Evolutionary conservation across 768 basidiomycete genomes (phyloP).

Genomic region (Boletellus emodensis): DNA sequence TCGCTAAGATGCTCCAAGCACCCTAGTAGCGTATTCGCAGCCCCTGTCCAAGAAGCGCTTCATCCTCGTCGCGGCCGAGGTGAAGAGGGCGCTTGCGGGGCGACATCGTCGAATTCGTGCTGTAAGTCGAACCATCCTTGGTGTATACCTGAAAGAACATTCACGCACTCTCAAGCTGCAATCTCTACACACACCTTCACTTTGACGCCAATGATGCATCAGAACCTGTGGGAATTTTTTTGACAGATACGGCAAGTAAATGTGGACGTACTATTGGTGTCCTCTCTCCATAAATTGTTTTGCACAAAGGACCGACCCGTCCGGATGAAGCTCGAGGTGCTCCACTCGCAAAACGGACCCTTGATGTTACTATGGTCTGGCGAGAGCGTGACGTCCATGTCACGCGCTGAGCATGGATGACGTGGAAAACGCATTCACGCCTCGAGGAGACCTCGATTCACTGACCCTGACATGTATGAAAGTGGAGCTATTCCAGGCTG

Average conservation of each 20-base stretch:
- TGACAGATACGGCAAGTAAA: too few relatives aligned
- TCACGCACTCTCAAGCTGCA: conserved; percentile 38
- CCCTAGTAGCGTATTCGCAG: too few relatives aligned
- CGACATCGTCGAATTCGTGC: conserved; percentile 2
- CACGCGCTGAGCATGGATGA: conserved; percentile 59
- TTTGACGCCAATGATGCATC: conserved; percentile 38
- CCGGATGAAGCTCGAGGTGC: conserved; percentile 20
- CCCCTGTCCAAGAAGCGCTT: too few relatives aligned
- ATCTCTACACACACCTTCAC: conserved; percentile 57
- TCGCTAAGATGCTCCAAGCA: too few relatives aligned
- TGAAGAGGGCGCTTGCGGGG: too few relatives aligned
- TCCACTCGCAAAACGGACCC: conserved; percentile 47
- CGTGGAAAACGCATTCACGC: conserved; percentile 65
- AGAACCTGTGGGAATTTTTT: too few relatives aligned
- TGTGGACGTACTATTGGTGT: conserved; percentile 9
- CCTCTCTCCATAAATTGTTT: conserved; percentile 35
- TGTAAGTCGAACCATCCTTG: conserved; percentile 22
- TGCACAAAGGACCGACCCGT: conserved; percentile 33
- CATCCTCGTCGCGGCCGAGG: too few relatives aligned
- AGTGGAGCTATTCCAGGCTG: conserved; percentile 56
- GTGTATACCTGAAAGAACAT: conserved; percentile 52
- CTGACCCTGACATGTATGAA: conserved; percentile 56
- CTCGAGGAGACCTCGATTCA: conserved; percentile 62
- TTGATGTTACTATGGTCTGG: conserved; percentile 44
- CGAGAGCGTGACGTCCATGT: conserved; percentile 31